A percentile compares a stretch with the other conserved stretches of the same genome.
Evolutionary conservation across 164 flowering plant species (phyloP).

Genomic region (Magnolia kwangsiensis): DNA sequence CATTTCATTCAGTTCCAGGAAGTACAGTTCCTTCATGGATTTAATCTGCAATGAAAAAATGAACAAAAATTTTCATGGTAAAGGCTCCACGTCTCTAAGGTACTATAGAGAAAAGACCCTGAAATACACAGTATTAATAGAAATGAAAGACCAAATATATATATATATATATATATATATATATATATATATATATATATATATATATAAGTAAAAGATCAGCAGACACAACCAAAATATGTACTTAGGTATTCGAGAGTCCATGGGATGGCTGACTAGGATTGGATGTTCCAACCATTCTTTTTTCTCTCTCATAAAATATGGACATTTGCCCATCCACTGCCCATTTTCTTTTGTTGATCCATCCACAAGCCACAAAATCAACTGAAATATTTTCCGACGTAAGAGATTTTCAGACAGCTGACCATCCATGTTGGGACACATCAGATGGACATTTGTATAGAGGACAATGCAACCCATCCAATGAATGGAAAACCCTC

Average conservation of each 20-base stretch:
- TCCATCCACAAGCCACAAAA: no score
- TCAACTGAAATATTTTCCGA: not conserved
- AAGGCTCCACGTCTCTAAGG: not conserved
- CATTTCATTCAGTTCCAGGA: slow-evolving; percentile 57
- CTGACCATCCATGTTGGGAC: not conserved
- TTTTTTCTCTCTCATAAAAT: no score
- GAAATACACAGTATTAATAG: not conserved
- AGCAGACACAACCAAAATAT: not conserved
- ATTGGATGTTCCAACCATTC: no score
- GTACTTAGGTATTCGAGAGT: not conserved
- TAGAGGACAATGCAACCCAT: not conserved
- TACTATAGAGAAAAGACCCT: not conserved
- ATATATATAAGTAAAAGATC: not conserved
- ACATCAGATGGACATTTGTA: not conserved
- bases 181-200: no score
- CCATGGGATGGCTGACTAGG: no score
- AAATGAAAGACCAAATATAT: no score
- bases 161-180: no score
- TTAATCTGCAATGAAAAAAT: slow-evolving; percentile 46
- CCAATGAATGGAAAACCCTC: not conserved
- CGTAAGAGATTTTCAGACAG: not conserved
- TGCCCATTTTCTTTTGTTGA: no score
- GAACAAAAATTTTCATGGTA: not conserved
- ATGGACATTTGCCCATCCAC: no score
- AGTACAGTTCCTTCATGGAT: slow-evolving; percentile 71